Evolutionary conservation across 352 stramenopile genomes (phyloP).

Genomic region (Bremia lactucae): DNA sequence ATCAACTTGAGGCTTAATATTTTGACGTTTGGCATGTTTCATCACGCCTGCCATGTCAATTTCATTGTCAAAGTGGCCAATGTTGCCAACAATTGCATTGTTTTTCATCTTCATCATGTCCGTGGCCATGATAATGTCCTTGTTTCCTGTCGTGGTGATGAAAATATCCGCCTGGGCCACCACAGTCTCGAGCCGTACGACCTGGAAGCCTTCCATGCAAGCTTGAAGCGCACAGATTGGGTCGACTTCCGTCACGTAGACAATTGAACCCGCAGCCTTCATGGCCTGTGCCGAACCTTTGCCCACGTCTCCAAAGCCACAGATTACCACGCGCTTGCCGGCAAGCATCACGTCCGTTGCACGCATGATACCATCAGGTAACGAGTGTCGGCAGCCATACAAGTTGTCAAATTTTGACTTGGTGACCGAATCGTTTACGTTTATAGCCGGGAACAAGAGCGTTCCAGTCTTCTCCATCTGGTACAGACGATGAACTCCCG

Average conservation of each 20-base stretch:
- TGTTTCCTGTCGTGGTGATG: slow-evolving; percentile 99
- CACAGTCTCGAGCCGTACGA: slow-evolving; percentile 90
- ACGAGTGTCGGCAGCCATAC: slow-evolving; percentile 98
- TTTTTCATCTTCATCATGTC: slow-evolving; percentile 99
- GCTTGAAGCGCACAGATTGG: slow-evolving; percentile 97
- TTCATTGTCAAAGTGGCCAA: slow-evolving; percentile 99
- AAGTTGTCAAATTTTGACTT: slow-evolving; percentile 99
- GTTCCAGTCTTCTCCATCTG: slow-evolving; percentile 95
- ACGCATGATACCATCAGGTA: slow-evolving; percentile 97
- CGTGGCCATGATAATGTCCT: slow-evolving; percentile 95
- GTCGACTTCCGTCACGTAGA: slow-evolving; percentile 98
- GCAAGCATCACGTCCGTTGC: slow-evolving; percentile 98
- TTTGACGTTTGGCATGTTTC: slow-evolving; percentile 85
- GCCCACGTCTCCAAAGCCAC: slow-evolving; percentile 96
- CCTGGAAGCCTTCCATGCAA: slow-evolving; percentile 97
- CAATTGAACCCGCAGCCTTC: slow-evolving; percentile 92
- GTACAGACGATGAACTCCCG: slow-evolving; percentile 96
- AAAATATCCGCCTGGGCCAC: slow-evolving; percentile 92
- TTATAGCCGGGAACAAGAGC: slow-evolving; percentile 97
- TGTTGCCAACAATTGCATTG: slow-evolving; percentile 99
- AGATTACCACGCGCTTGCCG: slow-evolving; percentile 96
- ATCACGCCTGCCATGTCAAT: slow-evolving; percentile 96
- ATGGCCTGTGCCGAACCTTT: slow-evolving; percentile 97
- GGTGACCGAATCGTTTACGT: slow-evolving; percentile 99
- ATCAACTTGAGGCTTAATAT: slow-evolving; percentile 99